Percentiles rank a stretch among this genome's conserved stretches.
Evolutionary conservation across 345 rosid species (phyloP).

Genomic region (Salix koriyanagi): DNA sequence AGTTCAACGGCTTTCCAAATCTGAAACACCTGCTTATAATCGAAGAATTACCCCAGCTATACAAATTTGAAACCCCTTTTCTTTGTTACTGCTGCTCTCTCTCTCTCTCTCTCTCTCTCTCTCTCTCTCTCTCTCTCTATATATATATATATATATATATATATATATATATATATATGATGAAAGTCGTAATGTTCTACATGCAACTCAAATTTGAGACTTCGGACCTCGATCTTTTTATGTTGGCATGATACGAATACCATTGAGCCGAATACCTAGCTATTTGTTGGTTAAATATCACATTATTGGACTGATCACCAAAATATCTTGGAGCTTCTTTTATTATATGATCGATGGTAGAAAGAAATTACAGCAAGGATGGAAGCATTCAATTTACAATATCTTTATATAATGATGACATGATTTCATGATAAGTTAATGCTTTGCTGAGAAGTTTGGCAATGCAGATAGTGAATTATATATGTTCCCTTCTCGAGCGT

Average conservation of each 20-base stretch:
- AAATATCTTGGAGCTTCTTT: background rate
- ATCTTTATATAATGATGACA: background rate
- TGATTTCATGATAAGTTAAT: slow-evolving; percentile 19
- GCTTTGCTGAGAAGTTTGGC: slow-evolving; percentile 51
- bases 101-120: too few species aligned
- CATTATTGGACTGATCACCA: background rate
- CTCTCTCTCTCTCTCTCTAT: too few species aligned
- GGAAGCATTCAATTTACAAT: background rate
- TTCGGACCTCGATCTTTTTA: background rate
- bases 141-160: too few species aligned
- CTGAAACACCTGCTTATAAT: too few species aligned
- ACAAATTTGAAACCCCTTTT: too few species aligned
- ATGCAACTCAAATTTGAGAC: background rate
- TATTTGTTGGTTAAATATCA: background rate
- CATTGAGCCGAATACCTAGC: background rate
- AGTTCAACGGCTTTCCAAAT: too few species aligned
- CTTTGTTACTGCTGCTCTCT: too few species aligned
- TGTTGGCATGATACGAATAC: background rate
- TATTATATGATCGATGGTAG: too few species aligned
- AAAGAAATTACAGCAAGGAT: background rate
- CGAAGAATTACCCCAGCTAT: too few species aligned
- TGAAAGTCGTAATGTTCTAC: too few species aligned
- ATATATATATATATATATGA: too few species aligned
- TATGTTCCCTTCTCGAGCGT: slow-evolving; percentile 20
- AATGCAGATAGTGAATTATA: slow-evolving; percentile 5